A percentile compares a stretch with the other conserved stretches of the same genome.
Evolutionary conservation across 2,329 filamentous ascomycete species (phyloP).

Genomic region (Clonostachys sp.): DNA sequence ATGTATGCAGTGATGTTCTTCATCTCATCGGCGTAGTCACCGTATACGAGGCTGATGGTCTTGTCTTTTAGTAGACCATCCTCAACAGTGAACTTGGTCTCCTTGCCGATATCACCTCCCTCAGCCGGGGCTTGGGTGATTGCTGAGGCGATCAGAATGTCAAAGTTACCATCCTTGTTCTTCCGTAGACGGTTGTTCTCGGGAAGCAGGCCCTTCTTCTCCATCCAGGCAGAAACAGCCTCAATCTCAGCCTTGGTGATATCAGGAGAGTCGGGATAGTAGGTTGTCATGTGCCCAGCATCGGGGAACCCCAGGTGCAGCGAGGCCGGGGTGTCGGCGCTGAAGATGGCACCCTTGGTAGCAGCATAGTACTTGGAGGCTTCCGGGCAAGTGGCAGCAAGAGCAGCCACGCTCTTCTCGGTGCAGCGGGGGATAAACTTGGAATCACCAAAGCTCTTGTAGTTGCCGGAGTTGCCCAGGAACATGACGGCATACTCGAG

Average conservation of each 20-base stretch:
- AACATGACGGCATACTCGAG: conserved; percentile 76
- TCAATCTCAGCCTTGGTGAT: conserved; percentile 75
- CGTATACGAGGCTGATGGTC: conserved; percentile 67
- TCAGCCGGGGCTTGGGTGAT: conserved; percentile 51
- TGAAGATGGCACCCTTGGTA: conserved; percentile 69
- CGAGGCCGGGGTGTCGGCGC: conserved; percentile 55
- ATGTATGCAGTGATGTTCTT: conserved; percentile 61
- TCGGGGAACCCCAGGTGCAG: conserved; percentile 76
- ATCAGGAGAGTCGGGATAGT: conserved; percentile 71
- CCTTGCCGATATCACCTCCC: conserved; percentile 66
- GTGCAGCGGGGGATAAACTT: conserved; percentile 76
- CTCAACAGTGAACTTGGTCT: conserved; percentile 54
- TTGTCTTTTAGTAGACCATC: conserved; percentile 60
- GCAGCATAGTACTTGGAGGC: conserved; percentile 61
- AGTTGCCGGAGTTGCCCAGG: conserved; percentile 77
- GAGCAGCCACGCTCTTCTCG: conserved; percentile 57
- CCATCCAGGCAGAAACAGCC: conserved; percentile 68
- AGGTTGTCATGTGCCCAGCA: conserved; percentile 73
- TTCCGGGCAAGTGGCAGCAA: conserved; percentile 57
- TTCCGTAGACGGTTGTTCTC: conserved; percentile 78
- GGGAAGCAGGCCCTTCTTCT: conserved; percentile 63
- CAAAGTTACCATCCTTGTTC: conserved; percentile 57
- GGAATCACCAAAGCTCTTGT: conserved; percentile 81
- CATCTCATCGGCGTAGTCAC: conserved; percentile 72
- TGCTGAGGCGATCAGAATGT: conserved; percentile 71